phyloP scores from a whole-genome alignment of 129 eudicot species.

The Lactuca saligna region DNA sequence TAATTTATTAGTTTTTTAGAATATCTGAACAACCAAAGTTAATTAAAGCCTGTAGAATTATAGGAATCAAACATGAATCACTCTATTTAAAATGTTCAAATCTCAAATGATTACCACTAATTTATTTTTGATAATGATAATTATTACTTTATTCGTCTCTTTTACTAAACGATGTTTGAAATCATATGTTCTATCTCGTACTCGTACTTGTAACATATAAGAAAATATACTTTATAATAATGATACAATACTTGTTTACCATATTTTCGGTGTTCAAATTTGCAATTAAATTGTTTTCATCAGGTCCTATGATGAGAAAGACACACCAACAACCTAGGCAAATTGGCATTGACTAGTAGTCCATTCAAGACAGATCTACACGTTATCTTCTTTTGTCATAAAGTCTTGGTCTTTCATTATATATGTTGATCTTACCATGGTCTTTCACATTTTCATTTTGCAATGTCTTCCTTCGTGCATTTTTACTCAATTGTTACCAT shows the following conservation, averaged over 20 bases:
- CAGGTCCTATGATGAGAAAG: conserved; percentile 4
- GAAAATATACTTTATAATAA: not conserved
- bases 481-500: conserved; percentile 17
- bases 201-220: not conserved
- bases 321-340: conserved; percentile 22
- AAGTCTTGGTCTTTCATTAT: conserved; percentile 17
- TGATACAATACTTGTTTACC: conserved; percentile 1
- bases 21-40: no score
- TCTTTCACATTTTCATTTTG: conserved; percentile 12
- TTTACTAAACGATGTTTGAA: no score
- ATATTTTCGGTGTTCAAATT: not conserved
- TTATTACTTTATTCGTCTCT: no score
- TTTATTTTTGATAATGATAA: no score
- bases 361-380: not conserved
- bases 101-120: no score
- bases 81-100: no score
- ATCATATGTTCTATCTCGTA: no score
- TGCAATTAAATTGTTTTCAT: not conserved
- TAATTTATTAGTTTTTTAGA: no score
- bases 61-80: no score
- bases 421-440: conserved; percentile 11
- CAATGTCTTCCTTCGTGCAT: conserved; percentile 33
- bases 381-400: not conserved
- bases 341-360: conserved; percentile 11
- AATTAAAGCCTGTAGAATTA: no score